Percentiles rank a stretch among this genome's conserved stretches.
Evolutionary conservation across 805 yeast genomes (phyloP).

Genomic region (Wickerhamiella spandovensis): DNA sequence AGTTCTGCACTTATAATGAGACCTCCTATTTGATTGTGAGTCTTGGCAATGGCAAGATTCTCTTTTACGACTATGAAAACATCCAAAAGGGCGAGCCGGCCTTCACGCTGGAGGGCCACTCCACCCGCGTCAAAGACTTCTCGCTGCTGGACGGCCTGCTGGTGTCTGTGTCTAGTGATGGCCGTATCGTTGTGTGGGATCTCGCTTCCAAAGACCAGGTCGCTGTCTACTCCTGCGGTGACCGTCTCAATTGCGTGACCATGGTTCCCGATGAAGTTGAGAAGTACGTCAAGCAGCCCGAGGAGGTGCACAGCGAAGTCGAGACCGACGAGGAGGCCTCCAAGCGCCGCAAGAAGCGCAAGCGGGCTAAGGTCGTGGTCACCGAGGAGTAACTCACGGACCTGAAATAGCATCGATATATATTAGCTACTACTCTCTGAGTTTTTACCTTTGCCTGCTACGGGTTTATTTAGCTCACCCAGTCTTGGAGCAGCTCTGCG

Average conservation of each 20-base stretch:
- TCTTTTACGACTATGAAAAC: constrained; percentile 33
- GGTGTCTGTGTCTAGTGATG: constrained; percentile 83
- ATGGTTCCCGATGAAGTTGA: constrained; percentile 64
- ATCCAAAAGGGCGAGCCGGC: constrained; percentile 21
- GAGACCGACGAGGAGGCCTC: constrained; percentile 20
- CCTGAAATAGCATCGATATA: too few relatives aligned
- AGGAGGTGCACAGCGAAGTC: constrained; percentile 45
- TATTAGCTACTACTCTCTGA: not conserved
- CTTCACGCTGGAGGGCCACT: constrained; percentile 63
- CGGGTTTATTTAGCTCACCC: too few relatives aligned
- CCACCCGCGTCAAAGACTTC: constrained; percentile 74
- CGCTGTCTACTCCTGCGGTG: constrained; percentile 84
- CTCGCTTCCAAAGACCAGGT: constrained; percentile 54
- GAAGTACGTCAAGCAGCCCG: constrained; percentile 49
- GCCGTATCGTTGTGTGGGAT: constrained; percentile 87
- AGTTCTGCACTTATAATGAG: constrained; percentile 33
- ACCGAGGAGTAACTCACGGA: not conserved
- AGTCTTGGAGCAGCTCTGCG: too few relatives aligned
- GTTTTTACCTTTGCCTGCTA: too few relatives aligned
- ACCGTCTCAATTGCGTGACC: constrained; percentile 76
- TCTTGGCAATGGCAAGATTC: constrained; percentile 55
- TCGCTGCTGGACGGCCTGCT: constrained; percentile 39
- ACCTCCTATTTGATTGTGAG: constrained; percentile 53
- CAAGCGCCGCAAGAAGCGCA: constrained; percentile 15
- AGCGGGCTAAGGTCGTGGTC: constrained; percentile 20